Evolutionary conservation across 2,329 filamentous ascomycete species (phyloP).

Genomic region (Emmonsia crescens): DNA sequence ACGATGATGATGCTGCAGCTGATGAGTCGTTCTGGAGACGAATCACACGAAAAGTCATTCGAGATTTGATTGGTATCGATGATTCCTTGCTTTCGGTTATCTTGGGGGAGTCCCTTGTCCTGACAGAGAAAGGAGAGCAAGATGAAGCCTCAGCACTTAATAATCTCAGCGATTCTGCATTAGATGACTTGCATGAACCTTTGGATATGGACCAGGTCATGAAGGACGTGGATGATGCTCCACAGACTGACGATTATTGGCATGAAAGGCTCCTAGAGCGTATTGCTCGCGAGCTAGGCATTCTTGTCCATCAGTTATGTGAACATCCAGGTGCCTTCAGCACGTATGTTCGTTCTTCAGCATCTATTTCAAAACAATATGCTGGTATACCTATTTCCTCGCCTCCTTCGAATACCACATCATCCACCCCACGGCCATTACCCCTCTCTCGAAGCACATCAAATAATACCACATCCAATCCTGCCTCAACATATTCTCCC

Average conservation of each 20-base stretch:
- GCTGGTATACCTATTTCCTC: constrained; percentile 57
- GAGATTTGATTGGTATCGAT: constrained; percentile 83
- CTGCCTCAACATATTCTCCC: constrained; percentile 27
- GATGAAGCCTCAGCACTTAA: constrained; percentile 6
- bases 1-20: constrained; percentile 43
- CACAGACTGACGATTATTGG: constrained; percentile 24
- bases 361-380: constrained; percentile 56
- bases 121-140: constrained; percentile 12
- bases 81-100: constrained; percentile 74
- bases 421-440: constrained; percentile 7
- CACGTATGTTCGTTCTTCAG: constrained; percentile 59
- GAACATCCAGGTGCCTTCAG: constrained; percentile 83
- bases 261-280: constrained; percentile 62
- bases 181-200: neutral
- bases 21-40: constrained; percentile 65
- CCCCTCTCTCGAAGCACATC: constrained; percentile 12
- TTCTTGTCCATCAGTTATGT: constrained; percentile 71
- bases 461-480: constrained; percentile 15
- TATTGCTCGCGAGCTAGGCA: constrained; percentile 75
- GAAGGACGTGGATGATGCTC: constrained; percentile 19
- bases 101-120: constrained; percentile 66
- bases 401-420: neutral
- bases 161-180: constrained; percentile 10
- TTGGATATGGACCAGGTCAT: constrained; percentile 25
- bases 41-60: constrained; percentile 75